A percentile compares a stretch with the other conserved stretches of the same genome.
phyloP scores from a whole-genome alignment of 2,329 filamentous ascomycete species.

The Phyllosticta citrichinensis region DNA sequence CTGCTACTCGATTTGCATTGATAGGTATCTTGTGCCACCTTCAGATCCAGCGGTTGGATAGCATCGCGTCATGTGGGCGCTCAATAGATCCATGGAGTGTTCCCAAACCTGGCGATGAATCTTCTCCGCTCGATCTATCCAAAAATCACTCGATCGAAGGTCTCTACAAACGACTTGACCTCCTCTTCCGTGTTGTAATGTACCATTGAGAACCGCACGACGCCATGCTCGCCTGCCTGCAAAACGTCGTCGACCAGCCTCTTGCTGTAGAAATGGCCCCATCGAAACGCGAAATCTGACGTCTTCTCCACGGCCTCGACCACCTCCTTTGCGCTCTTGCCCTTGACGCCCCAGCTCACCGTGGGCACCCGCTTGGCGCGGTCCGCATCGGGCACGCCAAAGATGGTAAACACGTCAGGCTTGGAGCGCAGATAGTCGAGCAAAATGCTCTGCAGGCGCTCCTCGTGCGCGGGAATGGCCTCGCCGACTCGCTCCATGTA shows the following conservation, averaged over 20 bases:
- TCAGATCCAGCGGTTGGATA: too few species aligned
- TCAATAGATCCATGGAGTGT: too few species aligned
- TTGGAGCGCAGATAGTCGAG: conserved; percentile 49
- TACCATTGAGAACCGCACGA: conserved; percentile 60
- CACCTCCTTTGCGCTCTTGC: conserved; percentile 45
- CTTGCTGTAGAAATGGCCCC: conserved; percentile 60
- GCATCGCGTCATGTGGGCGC: too few species aligned
- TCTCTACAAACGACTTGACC: conserved; percentile 41
- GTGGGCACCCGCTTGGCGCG: conserved; percentile 48
- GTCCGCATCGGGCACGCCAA: conserved; percentile 45
- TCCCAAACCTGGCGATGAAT: neutral
- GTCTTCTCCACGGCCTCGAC: conserved; percentile 53
- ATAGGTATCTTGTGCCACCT: too few species aligned
- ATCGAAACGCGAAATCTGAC: conserved; percentile 52
- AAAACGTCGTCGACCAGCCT: conserved; percentile 51
- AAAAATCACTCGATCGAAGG: conserved; percentile 41
- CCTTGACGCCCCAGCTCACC: conserved; percentile 55
- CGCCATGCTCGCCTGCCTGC: conserved; percentile 48
- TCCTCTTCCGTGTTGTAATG: conserved; percentile 63
- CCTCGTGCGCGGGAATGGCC: conserved; percentile 49
- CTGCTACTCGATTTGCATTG: too few species aligned
- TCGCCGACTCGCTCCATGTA: conserved; percentile 50
- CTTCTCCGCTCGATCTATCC: neutral
- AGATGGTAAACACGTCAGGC: conserved; percentile 43
- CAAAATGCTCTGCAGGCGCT: conserved; percentile 47